phyloP scores from a whole-genome alignment of 2,329 filamentous ascomycete genomes.

The Cadophora sp. region DNA sequence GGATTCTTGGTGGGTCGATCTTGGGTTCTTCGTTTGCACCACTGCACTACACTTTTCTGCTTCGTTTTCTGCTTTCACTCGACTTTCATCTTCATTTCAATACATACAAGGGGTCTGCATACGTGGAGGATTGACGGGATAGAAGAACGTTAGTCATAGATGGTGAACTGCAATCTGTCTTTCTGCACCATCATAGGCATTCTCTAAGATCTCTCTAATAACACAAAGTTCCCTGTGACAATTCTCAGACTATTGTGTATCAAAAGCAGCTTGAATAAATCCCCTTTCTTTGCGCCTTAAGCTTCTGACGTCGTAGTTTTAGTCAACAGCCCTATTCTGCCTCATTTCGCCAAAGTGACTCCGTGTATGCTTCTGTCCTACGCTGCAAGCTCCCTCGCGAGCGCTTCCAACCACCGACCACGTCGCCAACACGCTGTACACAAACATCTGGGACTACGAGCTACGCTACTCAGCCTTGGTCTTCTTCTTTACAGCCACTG shows the following conservation, averaged over 20 bases:
- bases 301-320: background rate
- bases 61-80: background rate
- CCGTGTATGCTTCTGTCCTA: background rate
- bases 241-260: background rate
- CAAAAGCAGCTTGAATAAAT: background rate
- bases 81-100: background rate
- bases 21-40: background rate
- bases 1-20: background rate
- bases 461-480: background rate
- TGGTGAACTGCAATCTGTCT: background rate
- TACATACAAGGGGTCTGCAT: background rate
- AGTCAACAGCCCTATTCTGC: background rate
- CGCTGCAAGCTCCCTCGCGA: slow-evolving; percentile 6
- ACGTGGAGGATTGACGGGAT: background rate
- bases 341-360: background rate
- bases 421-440: background rate
- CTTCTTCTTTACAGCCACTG: background rate
- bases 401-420: background rate
- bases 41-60: background rate
- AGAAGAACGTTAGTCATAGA: background rate
- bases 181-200: background rate
- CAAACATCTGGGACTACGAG: background rate
- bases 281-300: background rate
- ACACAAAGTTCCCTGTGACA: background rate
- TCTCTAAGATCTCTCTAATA: background rate